These are phyloP conservation scores for Paramyrothecium roridum DNA, from an alignment of 2,329 filamentous ascomycete genomes.

Conservation along the genomic window DNA sequence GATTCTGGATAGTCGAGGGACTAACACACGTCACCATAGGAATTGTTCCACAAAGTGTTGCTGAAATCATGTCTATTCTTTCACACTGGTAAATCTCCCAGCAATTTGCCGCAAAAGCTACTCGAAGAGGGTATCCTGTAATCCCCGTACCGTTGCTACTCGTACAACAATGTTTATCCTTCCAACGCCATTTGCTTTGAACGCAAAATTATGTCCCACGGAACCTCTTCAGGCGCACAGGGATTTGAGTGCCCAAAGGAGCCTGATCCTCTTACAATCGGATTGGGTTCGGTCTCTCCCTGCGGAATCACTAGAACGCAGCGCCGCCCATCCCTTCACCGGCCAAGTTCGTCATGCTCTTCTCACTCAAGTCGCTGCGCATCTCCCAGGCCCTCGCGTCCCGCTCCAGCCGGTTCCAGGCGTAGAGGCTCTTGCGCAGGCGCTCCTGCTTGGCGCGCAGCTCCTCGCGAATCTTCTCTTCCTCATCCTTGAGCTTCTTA, in stretches of 20 bases:
- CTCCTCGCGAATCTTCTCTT: conserved; percentile 54
- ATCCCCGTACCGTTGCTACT: background rate
- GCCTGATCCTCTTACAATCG: too few species aligned
- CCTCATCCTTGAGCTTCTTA: conserved; percentile 53
- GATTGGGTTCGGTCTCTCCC: too few species aligned
- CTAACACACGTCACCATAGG: too few species aligned
- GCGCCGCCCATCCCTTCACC: conserved; percentile 54
- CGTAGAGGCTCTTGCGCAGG: conserved; percentile 47
- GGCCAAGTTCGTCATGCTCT: conserved; percentile 53
- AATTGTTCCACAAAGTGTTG: too few species aligned
- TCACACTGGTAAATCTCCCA: too few species aligned
- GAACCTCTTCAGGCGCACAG: too few species aligned
- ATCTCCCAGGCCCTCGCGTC: conserved; percentile 53
- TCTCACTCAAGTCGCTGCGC: conserved; percentile 53
- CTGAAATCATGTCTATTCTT: background rate
- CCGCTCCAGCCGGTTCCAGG: conserved; percentile 53
- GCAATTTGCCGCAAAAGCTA: background rate
- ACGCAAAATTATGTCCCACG: too few species aligned
- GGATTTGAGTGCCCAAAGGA: too few species aligned
- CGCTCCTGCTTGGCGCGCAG: conserved; percentile 51
- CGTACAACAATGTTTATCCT: background rate
- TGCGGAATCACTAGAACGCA: conserved; percentile 42
- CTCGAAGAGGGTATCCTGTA: background rate
- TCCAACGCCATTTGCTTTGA: background rate
- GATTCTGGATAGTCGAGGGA: too few species aligned